A percentile compares a stretch with the other conserved stretches of the same genome.
phyloP scores from a whole-genome alignment of 257 asterid species.

The Gentiana macrophylla region DNA sequence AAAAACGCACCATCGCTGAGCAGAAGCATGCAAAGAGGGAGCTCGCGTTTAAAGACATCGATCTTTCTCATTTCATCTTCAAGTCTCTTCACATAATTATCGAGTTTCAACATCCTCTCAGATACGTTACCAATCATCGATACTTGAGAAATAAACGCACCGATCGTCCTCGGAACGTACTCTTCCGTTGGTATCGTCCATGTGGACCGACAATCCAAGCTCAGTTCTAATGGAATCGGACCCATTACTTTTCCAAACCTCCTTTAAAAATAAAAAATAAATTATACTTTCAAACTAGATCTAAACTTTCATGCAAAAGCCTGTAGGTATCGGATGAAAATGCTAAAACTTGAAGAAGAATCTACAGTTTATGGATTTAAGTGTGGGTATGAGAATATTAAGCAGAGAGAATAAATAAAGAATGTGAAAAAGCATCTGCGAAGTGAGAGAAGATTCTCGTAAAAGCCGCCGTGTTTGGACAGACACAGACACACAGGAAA shows the following conservation, averaged over 20 bases:
- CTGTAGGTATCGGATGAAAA: neutral
- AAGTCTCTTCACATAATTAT: slow-evolving; percentile 36
- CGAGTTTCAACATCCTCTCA: slow-evolving; percentile 37
- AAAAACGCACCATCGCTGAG: slow-evolving; percentile 44
- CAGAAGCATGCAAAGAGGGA: slow-evolving; percentile 66
- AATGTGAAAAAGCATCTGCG: no score
- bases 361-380: neutral
- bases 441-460: no score
- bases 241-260: slow-evolving; percentile 27
- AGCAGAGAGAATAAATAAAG: no score
- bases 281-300: no score
- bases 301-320: no score
- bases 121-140: slow-evolving; percentile 30
- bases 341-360: neutral
- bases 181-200: neutral
- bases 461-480: no score
- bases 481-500: no score
- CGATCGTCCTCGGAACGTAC: slow-evolving; percentile 25
- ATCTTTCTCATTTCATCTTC: slow-evolving; percentile 80
- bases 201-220: slow-evolving; percentile 34
- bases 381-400: no score
- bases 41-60: slow-evolving; percentile 73
- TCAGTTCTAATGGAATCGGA: slow-evolving; percentile 41
- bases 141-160: slow-evolving; percentile 26
- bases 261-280: no score